phyloP scores from a whole-genome alignment of 345 rosid species.

The Eucalyptus decipiens region DNA sequence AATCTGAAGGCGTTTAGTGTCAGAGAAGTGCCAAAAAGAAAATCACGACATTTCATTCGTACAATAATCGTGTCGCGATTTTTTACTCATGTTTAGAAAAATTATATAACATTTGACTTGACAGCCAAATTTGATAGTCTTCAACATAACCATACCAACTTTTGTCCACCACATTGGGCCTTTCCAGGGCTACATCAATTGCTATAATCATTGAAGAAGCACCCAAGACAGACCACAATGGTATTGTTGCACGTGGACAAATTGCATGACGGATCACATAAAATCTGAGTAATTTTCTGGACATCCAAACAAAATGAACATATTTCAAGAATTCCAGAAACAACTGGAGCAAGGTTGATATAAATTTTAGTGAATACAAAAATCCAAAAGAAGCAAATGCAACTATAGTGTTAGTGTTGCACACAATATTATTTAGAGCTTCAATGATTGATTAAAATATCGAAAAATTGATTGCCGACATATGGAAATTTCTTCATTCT shows the following conservation, averaged over 20 bases:
- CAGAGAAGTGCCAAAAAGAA: neutral
- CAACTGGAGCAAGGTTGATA: neutral
- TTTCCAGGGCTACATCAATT: too few relatives aligned
- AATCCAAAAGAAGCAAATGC: neutral
- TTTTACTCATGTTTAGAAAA: neutral
- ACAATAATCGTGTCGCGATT: accelerated
- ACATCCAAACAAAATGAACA: neutral
- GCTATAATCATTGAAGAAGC: too few relatives aligned
- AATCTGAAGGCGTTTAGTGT: neutral
- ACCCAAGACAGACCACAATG: too few relatives aligned
- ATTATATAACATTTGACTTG: accelerated
- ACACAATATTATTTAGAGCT: neutral
- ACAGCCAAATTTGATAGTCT: accelerated
- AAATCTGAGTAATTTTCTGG: accelerated
- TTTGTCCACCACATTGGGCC: too few relatives aligned
- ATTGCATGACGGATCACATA: too few relatives aligned
- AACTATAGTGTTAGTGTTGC: neutral
- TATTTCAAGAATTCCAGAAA: neutral
- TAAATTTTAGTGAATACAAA: neutral
- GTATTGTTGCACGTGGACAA: too few relatives aligned
- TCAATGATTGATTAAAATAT: neutral
- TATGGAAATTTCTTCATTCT: neutral
- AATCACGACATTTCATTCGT: neutral
- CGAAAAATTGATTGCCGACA: neutral
- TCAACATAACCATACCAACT: neutral